Base-by-base conservation (phyloP, 495 filamentous ascomycete species). In the Trichoderma erinaceum region DNA sequence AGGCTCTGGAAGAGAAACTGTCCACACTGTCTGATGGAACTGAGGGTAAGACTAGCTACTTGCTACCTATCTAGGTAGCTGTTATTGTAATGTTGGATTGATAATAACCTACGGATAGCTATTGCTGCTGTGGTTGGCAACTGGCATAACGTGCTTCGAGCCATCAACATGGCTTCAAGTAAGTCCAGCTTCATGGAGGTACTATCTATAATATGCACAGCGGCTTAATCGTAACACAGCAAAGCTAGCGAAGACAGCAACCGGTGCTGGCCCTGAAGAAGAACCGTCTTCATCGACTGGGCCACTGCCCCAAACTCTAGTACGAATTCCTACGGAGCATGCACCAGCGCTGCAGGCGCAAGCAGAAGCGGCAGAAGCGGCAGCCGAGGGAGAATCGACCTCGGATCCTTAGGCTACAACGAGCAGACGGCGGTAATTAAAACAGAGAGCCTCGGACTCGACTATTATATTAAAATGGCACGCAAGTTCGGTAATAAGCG, bases 141-240 rank as follows among this genome's bases (percentile, higher is more conserved):
- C 77, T 99, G 95, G 95, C 90, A 97, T 73, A 96, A 93, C 75
- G 93, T 99, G 66, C 83, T 99, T 23, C 85, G 90, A 65, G 93
- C 93, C 46, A 97, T 99, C 72, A 90, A 90, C 74, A 96, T 99
- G 88, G 93, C 96, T 68, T 96, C 92, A 66, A 86, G 95, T 99
- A 87, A 75, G 90, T 77, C 25, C 25, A 61, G 56, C 70, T 61
- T 48, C 38, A 52, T 41, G 0, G 8, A 38, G 35, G 35, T 38
- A 32, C 56, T 52, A 43, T 27, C 44, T 18, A 16, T 41, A 18
- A 7, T 41, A 23, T 21, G 41, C 8, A 11, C 50, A 61, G 56
- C 56, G 3, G 29, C 25, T 18, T 61, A 61, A 61, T 13, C 56
- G 11, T 29, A 32, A 18, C 13, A 11, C 50, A 66, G 65, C 43